phyloP scores from a whole-genome alignment of 768 basidiomycete genomes.

The Serpula lacrymans region DNA sequence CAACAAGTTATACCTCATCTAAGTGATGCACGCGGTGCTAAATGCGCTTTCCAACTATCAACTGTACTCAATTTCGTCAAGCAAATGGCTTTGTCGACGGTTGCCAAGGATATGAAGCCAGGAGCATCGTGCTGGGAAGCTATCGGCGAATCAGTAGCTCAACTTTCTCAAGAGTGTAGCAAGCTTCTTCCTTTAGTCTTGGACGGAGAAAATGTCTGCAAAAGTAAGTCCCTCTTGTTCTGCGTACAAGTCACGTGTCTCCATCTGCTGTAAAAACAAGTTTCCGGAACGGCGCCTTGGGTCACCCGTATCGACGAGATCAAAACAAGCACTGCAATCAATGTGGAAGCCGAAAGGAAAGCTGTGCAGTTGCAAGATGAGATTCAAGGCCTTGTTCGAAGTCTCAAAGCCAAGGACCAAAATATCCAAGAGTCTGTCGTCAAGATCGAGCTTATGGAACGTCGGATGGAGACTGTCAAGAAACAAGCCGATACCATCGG shows the following conservation, averaged over 20 bases:
- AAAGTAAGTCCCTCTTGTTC: constrained; percentile 48
- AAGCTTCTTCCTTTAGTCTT: constrained; percentile 67
- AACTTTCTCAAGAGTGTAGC: constrained; percentile 68
- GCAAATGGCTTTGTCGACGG: constrained; percentile 69
- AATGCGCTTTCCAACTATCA: constrained; percentile 72
- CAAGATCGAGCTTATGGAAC: constrained; percentile 94
- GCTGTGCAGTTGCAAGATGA: constrained; percentile 85
- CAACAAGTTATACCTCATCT: constrained; percentile 86
- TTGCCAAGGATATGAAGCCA: constrained; percentile 62
- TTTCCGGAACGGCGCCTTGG: constrained; percentile 82
- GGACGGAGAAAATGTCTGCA: constrained; percentile 75
- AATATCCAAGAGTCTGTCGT: constrained; percentile 82
- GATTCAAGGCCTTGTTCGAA: constrained; percentile 81
- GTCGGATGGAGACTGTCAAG: constrained; percentile 87
- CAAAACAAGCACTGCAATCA: constrained; percentile 77
- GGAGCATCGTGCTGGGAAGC: constrained; percentile 75
- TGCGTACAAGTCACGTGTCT: not conserved
- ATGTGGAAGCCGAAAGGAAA: constrained; percentile 90
- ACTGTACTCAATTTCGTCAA: constrained; percentile 69
- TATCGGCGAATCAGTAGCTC: constrained; percentile 62
- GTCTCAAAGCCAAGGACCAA: constrained; percentile 86
- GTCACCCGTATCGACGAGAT: constrained; percentile 76
- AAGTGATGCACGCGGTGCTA: constrained; percentile 74
- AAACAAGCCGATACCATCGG: constrained; percentile 82
- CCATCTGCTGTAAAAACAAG: constrained; percentile 43